phyloP scores from a whole-genome alignment of 2,329 filamentous ascomycete species.

The Aureobasidium sp. region DNA sequence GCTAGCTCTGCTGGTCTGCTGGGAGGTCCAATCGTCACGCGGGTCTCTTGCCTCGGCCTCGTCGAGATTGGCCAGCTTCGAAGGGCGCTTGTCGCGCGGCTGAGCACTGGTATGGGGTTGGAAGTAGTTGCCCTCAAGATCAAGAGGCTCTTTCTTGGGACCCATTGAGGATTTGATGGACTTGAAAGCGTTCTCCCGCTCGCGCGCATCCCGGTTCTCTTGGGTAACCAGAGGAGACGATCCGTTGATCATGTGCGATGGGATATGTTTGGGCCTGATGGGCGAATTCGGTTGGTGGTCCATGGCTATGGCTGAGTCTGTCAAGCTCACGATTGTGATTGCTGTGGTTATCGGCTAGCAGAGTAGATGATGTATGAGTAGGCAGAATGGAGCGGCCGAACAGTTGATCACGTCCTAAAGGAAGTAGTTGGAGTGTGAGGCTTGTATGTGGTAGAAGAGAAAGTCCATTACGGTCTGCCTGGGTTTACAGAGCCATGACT shows the following conservation, averaged over 20 bases:
- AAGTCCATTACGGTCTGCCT: constrained; percentile 21
- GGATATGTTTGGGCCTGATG: constrained; percentile 37
- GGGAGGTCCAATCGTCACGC: constrained; percentile 46
- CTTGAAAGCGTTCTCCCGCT: constrained; percentile 49
- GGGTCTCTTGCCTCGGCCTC: constrained; percentile 45
- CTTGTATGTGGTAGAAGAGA: constrained; percentile 28
- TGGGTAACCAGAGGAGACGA: constrained; percentile 40
- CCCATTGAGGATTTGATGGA: constrained; percentile 51
- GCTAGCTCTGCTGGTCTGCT: constrained; percentile 37
- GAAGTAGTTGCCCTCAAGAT: constrained; percentile 27
- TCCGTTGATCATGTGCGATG: constrained; percentile 49
- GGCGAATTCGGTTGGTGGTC: constrained; percentile 30
- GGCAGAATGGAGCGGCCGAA: not conserved
- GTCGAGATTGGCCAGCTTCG: constrained; percentile 26
- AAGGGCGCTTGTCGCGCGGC: constrained; percentile 10
- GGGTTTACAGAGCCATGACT: not conserved
- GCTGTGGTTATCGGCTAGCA: not conserved
- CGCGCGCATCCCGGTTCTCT: constrained; percentile 39
- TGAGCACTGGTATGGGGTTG: not conserved
- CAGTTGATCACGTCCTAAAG: constrained; percentile 14
- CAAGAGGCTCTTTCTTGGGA: constrained; percentile 36
- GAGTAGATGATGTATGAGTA: not conserved
- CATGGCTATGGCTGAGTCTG: constrained; percentile 27
- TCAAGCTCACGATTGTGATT: not conserved
- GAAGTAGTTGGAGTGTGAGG: constrained; percentile 26